phyloP scores from a whole-genome alignment of 2,329 filamentous ascomycete genomes.

The Penicillium sp. region DNA sequence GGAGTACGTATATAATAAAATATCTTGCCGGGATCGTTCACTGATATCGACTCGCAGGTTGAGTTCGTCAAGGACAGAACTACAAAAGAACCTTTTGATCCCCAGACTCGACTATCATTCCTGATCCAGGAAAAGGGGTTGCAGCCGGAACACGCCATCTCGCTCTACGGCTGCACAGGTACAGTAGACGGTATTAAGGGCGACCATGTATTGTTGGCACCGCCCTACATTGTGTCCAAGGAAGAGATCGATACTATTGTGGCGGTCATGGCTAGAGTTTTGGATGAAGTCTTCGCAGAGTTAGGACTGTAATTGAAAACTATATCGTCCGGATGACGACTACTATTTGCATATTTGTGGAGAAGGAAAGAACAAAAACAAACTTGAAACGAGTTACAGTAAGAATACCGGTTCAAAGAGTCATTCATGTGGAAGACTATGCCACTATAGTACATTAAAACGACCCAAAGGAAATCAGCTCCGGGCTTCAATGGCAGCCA shows the following conservation, averaged over 20 bases:
- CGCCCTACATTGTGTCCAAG: constrained; percentile 60
- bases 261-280: constrained; percentile 47
- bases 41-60: constrained; percentile 31
- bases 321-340: background rate
- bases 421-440: constrained; percentile 1
- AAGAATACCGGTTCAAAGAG: constrained; percentile 1
- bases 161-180: constrained; percentile 61
- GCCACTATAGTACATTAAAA: constrained; percentile 18
- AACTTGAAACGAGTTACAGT: background rate
- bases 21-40: background rate
- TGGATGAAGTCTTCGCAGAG: constrained; percentile 48
- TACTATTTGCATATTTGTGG: background rate
- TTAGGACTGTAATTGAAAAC: constrained; percentile 1
- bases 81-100: constrained; percentile 53
- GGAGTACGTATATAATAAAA: constrained; percentile 44
- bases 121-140: constrained; percentile 50
- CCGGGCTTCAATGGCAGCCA: constrained; percentile 23
- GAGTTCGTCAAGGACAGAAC: constrained; percentile 56
- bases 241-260: constrained; percentile 56
- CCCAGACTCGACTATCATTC: constrained; percentile 44
- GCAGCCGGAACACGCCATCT: constrained; percentile 47
- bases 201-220: constrained; percentile 66
- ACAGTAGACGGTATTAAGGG: constrained; percentile 57
- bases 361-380: background rate
- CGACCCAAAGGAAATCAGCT: constrained; percentile 15